Base-by-base conservation (phyloP, 192 early-diverging fungal genomes). In the Spizellomyces sp. region DNA sequence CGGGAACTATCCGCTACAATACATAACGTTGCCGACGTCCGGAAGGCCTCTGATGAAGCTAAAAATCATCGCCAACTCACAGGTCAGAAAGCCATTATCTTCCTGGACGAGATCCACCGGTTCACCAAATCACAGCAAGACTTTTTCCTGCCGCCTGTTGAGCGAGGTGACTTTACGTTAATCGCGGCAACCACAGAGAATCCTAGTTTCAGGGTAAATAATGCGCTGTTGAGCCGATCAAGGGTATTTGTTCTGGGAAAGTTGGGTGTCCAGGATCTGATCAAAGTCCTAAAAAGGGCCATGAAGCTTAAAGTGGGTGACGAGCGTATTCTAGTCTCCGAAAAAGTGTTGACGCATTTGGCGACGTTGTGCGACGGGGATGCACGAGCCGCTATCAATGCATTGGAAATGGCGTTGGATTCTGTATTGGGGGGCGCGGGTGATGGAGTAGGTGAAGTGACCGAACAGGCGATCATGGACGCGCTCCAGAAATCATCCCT, bases 101-200 rank as follows among this genome's bases (percentile, higher is more conserved):
- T 96, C 77, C 61, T 96, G 27, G 94, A 96, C 76, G 94, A 66
- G 62, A 92, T 96, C 22, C 94, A 96, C 79, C 84, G 94, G 19
- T 96, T 96, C 74, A 95, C 88, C 21, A 94, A 93, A 75, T 83
- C 88, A 9, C 94, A 96, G 71, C 94, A 96, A 64, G 94, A 96
- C 67, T 73, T 94, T 4, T 92, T 96, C 62, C 76, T 96, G 36
- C 91, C 91, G 0, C 80, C 82, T 72, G 81, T 96, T 8, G 94
- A 96, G 79, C 50, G 62, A 57, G 80, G 80, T 9, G 74, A 79
- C 1, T 81, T 69, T 57, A 58, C 69, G 36, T 60, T 83, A 15
- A 73, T 83, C 17, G 73, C 66, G 52, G 90, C 90, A 0, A 94
- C 90, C 0, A 94, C 92, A 4, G 92, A 94, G 62, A 94, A 94